These are phyloP conservation scores for Penicillium sp. DNA, from an alignment of 2,329 filamentous ascomycete genomes.

Conservation along the genomic window DNA sequence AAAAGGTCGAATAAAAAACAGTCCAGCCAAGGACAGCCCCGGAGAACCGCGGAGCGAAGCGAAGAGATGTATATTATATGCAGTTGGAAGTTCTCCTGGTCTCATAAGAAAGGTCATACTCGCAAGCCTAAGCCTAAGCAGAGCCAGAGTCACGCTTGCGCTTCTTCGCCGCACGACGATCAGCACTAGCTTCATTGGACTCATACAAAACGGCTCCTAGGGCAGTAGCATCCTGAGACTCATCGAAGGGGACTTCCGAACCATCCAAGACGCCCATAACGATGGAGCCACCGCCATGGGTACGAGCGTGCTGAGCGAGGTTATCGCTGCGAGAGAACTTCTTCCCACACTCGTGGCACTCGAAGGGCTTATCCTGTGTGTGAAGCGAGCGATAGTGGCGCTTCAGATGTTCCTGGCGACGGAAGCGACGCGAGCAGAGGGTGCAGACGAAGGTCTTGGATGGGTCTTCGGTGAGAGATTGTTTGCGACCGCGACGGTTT, in stretches of 20 bases:
- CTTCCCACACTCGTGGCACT: constrained; percentile 97
- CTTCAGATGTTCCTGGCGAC: constrained; percentile 97
- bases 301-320: constrained; percentile 91
- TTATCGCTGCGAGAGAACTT: constrained; percentile 99
- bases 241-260: constrained; percentile 57
- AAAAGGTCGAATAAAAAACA: neutral
- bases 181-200: constrained; percentile 60
- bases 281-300: constrained; percentile 86
- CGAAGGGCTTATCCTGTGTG: constrained; percentile 97
- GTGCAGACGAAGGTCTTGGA: constrained; percentile 98
- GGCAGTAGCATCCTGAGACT: constrained; percentile 65
- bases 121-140: constrained; percentile 52
- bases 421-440: constrained; percentile 94
- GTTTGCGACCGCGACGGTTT: constrained; percentile 95
- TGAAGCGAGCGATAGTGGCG: constrained; percentile 97
- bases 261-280: constrained; percentile 83
- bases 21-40: constrained; percentile 31
- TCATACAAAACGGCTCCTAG: constrained; percentile 82
- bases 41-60: constrained; percentile 26
- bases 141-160: constrained; percentile 69
- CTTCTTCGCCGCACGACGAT: constrained; percentile 71
- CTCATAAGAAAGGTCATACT: constrained; percentile 41
- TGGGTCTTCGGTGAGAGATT: constrained; percentile 95
- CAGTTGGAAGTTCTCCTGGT: constrained; percentile 43
- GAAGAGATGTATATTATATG: constrained; percentile 36